Conservation (phyloP, 2,329 filamentous ascomycete species). For the Didymella exigua region DNA sequence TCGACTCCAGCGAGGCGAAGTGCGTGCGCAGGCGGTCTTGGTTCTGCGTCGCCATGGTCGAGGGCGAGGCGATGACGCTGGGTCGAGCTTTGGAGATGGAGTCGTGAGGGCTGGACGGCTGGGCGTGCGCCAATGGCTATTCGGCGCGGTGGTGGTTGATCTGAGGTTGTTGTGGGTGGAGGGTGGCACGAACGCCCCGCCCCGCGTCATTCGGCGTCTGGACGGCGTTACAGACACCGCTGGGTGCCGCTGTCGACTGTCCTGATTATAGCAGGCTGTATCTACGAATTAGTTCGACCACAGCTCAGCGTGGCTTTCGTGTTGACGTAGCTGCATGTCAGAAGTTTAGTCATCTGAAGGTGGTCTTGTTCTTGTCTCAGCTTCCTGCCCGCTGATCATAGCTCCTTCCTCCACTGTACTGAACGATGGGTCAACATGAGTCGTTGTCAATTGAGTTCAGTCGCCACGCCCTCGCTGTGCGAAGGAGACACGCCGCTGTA, state of each 20-base stretch:
- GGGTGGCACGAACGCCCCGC: conserved; percentile 10
- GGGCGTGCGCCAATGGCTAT: background rate
- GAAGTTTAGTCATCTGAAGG: too few relatives aligned
- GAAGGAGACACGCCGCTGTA: too few relatives aligned
- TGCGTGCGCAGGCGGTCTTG: conserved; percentile 49
- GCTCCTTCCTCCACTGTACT: background rate
- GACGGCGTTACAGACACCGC: background rate
- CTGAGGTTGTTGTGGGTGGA: conserved; percentile 3
- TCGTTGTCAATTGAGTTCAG: too few relatives aligned
- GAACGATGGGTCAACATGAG: too few relatives aligned
- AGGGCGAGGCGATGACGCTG: background rate
- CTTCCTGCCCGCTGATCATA: too few relatives aligned
- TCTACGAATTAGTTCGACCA: too few relatives aligned
- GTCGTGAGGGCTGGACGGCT: background rate
- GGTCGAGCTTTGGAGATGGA: background rate
- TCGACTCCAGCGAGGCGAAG: conserved; percentile 51
- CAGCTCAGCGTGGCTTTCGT: too few relatives aligned
- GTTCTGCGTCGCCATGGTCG: conserved; percentile 33
- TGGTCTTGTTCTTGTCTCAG: too few relatives aligned
- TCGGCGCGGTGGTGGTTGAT: background rate
- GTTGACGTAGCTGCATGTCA: too few relatives aligned
- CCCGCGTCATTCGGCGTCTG: background rate
- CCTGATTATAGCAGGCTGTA: background rate
- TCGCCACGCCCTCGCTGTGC: too few relatives aligned
- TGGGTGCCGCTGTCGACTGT: background rate